Evolutionary conservation across 257 asterid genomes (phyloP).

Genomic region (Avicennia marina): DNA sequence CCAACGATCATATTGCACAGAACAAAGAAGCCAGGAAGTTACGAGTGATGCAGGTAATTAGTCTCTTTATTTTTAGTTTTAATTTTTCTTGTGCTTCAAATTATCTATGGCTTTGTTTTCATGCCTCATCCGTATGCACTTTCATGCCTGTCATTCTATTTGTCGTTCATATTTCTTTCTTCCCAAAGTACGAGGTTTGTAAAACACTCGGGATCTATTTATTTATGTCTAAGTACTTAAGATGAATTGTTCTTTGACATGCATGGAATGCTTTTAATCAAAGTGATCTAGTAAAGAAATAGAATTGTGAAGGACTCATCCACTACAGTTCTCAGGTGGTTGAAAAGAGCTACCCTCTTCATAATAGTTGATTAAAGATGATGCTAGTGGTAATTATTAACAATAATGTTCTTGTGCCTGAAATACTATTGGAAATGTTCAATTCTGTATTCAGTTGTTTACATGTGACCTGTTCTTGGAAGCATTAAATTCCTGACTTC

Average conservation of each 20-base stretch:
- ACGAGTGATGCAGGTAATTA: slow-evolving; percentile 76
- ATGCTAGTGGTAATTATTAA: too few species aligned
- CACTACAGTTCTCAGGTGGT: not conserved
- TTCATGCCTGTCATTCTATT: not conserved
- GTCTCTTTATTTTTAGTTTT: too few species aligned
- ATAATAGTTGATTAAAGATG: too few species aligned
- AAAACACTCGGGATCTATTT: too few species aligned
- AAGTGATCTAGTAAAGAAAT: not conserved
- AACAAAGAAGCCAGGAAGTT: slow-evolving; percentile 87
- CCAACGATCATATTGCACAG: slow-evolving; percentile 83
- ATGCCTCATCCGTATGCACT: not conserved
- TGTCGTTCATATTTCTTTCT: not conserved
- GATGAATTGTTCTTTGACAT: not conserved
- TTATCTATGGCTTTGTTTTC: not conserved
- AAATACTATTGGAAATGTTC: slow-evolving; percentile 4
- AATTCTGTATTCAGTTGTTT: not conserved
- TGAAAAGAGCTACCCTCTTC: too few species aligned
- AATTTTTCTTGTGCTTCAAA: not conserved
- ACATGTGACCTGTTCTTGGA: not conserved
- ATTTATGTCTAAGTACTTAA: not conserved
- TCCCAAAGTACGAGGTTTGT: not conserved
- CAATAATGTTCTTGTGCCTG: too few species aligned
- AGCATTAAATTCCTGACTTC: not conserved
- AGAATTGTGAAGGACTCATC: not conserved
- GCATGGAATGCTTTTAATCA: not conserved